A percentile compares a stretch with the other conserved stretches of the same genome.
These are phyloP conservation scores for Penicillium brasilianum DNA, from an alignment of 2,329 filamentous ascomycete genomes.

Conservation along the genomic window DNA sequence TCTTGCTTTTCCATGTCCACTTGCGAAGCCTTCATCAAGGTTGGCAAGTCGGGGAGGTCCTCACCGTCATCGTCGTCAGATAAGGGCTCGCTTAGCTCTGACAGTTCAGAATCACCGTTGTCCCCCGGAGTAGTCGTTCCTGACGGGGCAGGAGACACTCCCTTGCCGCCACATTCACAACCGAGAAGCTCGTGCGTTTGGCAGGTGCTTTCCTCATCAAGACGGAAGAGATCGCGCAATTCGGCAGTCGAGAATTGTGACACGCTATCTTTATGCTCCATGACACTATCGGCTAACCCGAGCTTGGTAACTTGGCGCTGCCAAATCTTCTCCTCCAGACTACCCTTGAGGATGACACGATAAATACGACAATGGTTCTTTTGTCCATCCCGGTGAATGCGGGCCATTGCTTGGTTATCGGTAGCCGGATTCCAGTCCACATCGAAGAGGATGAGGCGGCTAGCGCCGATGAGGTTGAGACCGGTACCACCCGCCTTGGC, in stretches of 20 bases:
- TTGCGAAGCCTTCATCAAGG: constrained; percentile 48
- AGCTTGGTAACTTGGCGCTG: constrained; percentile 74
- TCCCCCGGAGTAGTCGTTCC: constrained; percentile 17
- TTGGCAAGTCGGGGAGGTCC: constrained; percentile 38
- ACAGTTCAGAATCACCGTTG: constrained; percentile 18
- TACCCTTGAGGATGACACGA: constrained; percentile 69
- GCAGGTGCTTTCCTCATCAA: constrained; percentile 65
- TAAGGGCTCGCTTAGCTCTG: constrained; percentile 19
- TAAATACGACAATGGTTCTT: constrained; percentile 72
- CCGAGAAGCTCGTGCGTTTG: constrained; percentile 71
- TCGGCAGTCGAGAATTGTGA: constrained; percentile 70
- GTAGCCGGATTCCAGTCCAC: constrained; percentile 78
- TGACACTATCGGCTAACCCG: constrained; percentile 71
- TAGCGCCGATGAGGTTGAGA: constrained; percentile 73
- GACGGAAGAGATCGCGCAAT: constrained; percentile 67
- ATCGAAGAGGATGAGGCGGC: constrained; percentile 72
- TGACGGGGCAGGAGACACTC: constrained; percentile 33
- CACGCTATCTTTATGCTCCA: constrained; percentile 66
- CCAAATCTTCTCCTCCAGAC: constrained; percentile 76
- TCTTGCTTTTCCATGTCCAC: constrained; percentile 45
- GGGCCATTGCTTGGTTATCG: constrained; percentile 75
- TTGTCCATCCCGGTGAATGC: constrained; percentile 74
- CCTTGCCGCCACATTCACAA: constrained; percentile 65
- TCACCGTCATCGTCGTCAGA: constrained; percentile 30
- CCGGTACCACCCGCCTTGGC: constrained; percentile 74